Percentiles rank a stretch among this genome's conserved stretches.
These are phyloP conservation scores for Penicillium sp. DNA, from an alignment of 2,329 filamentous ascomycete genomes.

Conservation along the genomic window DNA sequence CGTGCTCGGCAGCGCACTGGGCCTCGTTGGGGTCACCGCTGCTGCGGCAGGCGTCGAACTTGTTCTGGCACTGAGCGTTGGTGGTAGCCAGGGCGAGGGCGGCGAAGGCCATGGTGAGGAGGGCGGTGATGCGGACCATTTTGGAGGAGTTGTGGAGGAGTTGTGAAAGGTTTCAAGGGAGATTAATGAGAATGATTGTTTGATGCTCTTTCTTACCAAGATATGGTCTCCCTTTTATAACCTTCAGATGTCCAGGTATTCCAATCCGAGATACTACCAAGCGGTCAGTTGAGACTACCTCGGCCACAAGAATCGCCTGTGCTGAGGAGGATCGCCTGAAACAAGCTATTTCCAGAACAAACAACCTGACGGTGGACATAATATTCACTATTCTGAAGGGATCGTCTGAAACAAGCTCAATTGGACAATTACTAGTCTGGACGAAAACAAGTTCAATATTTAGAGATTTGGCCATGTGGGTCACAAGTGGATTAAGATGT, in stretches of 20 bases:
- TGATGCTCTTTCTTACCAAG: neutral
- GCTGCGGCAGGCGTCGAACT: slow-evolving; percentile 11
- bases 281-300: slow-evolving; percentile 1
- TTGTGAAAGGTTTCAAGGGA: neutral
- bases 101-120: slow-evolving; percentile 9
- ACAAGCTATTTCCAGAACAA: slow-evolving; percentile 8
- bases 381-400: neutral
- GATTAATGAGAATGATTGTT: neutral
- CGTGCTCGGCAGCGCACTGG: slow-evolving; percentile 8
- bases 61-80: slow-evolving; percentile 15
- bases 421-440: neutral
- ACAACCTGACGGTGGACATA: neutral
- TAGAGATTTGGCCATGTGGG: slow-evolving; percentile 2
- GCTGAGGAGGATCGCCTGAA: slow-evolving; percentile 12
- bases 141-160: neutral
- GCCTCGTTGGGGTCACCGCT: slow-evolving; percentile 12
- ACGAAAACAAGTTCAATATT: neutral
- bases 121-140: slow-evolving; percentile 13
- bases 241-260: neutral
- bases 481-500: neutral
- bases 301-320: neutral
- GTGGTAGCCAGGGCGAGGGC: slow-evolving; percentile 10
- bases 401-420: slow-evolving; percentile 1
- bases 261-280: neutral
- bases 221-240: neutral